These are phyloP conservation scores for Penicillium oxalicum DNA, from an alignment of 2,329 filamentous ascomycete species.

Conservation along the genomic window DNA sequence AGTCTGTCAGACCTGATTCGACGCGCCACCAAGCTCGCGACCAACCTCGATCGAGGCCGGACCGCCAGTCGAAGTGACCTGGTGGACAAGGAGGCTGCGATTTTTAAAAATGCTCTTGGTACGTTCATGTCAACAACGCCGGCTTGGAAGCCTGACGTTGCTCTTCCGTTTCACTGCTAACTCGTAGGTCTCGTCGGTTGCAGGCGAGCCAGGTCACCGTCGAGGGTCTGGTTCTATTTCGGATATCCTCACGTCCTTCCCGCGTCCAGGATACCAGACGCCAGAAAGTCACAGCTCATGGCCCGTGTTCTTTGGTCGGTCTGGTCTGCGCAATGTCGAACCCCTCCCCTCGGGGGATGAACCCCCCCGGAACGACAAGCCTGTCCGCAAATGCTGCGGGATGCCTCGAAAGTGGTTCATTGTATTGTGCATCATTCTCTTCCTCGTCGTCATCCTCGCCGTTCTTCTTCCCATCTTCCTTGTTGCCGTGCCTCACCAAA, in stretches of 20 bases:
- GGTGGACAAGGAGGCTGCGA: conserved; percentile 29
- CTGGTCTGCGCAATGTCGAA: conserved; percentile 29
- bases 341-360: conserved; percentile 19
- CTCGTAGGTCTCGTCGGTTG: background rate
- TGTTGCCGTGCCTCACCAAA: conserved; percentile 52
- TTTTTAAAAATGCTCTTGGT: conserved; percentile 21
- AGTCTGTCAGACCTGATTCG: conserved; percentile 87
- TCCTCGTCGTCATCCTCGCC: conserved; percentile 72
- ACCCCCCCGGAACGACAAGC: conserved; percentile 22
- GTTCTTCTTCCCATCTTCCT: conserved; percentile 69
- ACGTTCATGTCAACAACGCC: conserved; percentile 6
- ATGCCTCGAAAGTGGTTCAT: conserved; percentile 75
- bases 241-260: conserved; percentile 61
- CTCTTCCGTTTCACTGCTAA: background rate
- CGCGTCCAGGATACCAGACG: conserved; percentile 51
- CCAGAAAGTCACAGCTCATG: conserved; percentile 37
- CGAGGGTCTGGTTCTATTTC: conserved; percentile 52
- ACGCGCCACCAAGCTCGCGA: conserved; percentile 77
- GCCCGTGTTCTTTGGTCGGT: conserved; percentile 35
- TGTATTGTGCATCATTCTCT: conserved; percentile 56
- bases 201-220: conserved; percentile 13
- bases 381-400: conserved; percentile 67
- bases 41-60: conserved; percentile 78
- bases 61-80: conserved; percentile 55
- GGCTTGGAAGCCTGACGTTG: too few species aligned